phyloP scores from a whole-genome alignment of 352 stramenopile genomes.

The Pythium rhizo-oryzae region DNA sequence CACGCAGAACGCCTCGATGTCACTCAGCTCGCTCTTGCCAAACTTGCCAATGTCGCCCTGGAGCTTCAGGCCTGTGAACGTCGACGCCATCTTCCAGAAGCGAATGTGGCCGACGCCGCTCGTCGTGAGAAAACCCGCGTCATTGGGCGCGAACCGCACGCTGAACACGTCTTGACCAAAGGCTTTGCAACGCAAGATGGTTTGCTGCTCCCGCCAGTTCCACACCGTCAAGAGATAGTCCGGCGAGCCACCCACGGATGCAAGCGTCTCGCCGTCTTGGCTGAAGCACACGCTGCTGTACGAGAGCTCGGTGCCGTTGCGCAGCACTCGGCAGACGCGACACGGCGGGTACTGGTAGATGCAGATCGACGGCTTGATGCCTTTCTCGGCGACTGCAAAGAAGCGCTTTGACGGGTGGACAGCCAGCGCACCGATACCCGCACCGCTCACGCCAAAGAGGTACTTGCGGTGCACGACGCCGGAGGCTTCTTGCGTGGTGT shows the following conservation, averaged over 20 bases:
- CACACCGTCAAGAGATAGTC: constrained; percentile 95
- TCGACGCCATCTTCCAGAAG: constrained; percentile 96
- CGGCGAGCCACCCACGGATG: constrained; percentile 83
- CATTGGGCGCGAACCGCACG: constrained; percentile 87
- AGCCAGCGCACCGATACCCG: constrained; percentile 65
- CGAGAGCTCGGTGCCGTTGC: constrained; percentile 79
- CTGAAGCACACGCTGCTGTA: constrained; percentile 84
- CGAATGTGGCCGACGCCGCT: constrained; percentile 94
- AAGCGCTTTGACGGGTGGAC: constrained; percentile 72
- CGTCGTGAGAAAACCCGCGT: constrained; percentile 91
- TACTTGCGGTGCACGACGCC: constrained; percentile 43
- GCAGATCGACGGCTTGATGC: constrained; percentile 83
- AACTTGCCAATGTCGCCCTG: constrained; percentile 97
- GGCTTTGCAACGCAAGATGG: constrained; percentile 91
- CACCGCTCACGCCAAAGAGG: constrained; percentile 71
- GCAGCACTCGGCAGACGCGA: constrained; percentile 72
- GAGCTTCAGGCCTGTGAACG: constrained; percentile 95
- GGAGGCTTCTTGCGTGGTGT: constrained; percentile 7
- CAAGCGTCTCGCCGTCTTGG: constrained; percentile 84
- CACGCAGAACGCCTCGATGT: constrained; percentile 93
- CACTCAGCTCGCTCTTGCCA: constrained; percentile 93
- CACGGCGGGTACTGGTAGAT: constrained; percentile 88
- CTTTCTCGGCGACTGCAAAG: constrained; percentile 91
- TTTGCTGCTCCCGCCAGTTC: constrained; percentile 91
- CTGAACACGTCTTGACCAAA: constrained; percentile 95